Conservation (phyloP, 2,329 filamentous ascomycete species). For the Trichoderma afroharzianum region DNA sequence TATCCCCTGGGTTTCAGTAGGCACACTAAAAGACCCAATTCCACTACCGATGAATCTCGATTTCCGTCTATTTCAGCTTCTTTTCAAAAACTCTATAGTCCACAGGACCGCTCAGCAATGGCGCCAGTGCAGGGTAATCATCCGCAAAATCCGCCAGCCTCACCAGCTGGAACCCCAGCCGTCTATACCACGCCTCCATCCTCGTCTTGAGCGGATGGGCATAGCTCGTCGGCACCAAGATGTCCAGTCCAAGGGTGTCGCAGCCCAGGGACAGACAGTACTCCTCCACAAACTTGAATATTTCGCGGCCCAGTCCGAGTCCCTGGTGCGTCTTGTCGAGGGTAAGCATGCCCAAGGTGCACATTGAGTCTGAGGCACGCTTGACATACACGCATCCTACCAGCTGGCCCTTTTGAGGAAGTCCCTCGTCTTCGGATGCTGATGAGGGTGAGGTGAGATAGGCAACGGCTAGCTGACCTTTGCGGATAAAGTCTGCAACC, state of each 20-base stretch:
- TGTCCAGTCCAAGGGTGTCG: conserved; percentile 28
- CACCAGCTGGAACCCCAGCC: conserved; percentile 28
- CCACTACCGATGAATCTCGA: neutral
- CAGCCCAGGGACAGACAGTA: conserved; percentile 28
- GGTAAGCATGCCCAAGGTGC: conserved; percentile 30
- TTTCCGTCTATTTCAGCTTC: conserved; percentile 7
- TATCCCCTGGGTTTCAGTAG: neutral
- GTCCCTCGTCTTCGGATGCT: neutral
- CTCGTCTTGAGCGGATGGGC: conserved; percentile 27
- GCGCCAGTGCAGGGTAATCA: conserved; percentile 28
- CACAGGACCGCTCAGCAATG: conserved; percentile 26
- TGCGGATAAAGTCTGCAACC: conserved; percentile 23
- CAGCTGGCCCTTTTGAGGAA: neutral
- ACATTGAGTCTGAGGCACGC: conserved; percentile 19
- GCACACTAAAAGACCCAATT: neutral
- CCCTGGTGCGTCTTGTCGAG: conserved; percentile 25
- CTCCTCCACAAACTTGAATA: conserved; percentile 28
- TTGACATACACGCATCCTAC: conserved; percentile 30
- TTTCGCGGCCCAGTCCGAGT: conserved; percentile 24
- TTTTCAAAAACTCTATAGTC: conserved; percentile 32
- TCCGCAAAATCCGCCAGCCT: conserved; percentile 27
- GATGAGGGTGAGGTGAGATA: conserved; percentile 9
- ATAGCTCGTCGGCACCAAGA: conserved; percentile 28
- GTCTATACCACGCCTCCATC: conserved; percentile 28
- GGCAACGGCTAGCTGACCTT: conserved; percentile 26